A percentile compares a stretch with the other conserved stretches of the same genome.
phyloP scores from a whole-genome alignment of 78 protist species.

The Dictyostelium citrinum region DNA sequence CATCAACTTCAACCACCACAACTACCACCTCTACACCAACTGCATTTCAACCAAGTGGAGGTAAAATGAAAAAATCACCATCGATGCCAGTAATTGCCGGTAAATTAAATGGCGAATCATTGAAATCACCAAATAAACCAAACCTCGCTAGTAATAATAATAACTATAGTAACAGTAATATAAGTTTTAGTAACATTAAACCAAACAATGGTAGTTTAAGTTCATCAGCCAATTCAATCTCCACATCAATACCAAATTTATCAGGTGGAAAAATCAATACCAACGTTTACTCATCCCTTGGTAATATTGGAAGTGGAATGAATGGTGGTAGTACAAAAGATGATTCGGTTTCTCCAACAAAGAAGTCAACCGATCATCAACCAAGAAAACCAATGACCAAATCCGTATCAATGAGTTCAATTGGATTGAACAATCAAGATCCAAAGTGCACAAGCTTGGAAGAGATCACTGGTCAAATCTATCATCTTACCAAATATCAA shows the following conservation, averaged over 20 bases:
- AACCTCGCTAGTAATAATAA: background rate
- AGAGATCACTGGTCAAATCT: slow-evolving; percentile 81
- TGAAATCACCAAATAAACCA: slow-evolving; percentile 10
- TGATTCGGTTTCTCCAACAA: slow-evolving; percentile 15
- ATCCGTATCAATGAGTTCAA: slow-evolving; percentile 63
- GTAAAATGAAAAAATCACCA: slow-evolving; percentile 74
- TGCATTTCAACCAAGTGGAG: background rate
- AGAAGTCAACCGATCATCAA: background rate
- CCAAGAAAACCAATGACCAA: slow-evolving; percentile 76
- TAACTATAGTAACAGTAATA: slow-evolving; percentile 3
- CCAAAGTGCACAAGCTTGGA: slow-evolving; percentile 41
- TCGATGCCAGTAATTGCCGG: slow-evolving; percentile 71
- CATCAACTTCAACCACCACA: background rate
- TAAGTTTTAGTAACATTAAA: background rate
- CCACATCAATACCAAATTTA: background rate
- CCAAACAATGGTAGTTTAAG: background rate
- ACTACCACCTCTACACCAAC: background rate
- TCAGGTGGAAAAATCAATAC: background rate
- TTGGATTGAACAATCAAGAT: slow-evolving; percentile 2
- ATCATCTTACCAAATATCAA: slow-evolving; percentile 80
- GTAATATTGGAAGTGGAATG: slow-evolving; percentile 1
- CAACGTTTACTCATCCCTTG: background rate
- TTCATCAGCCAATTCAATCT: slow-evolving; percentile 4
- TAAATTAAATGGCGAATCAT: background rate
- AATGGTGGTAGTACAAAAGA: background rate